Evolutionary conservation across 2,329 filamentous ascomycete species (phyloP).

Genomic region (Phyllachora maydis): DNA sequence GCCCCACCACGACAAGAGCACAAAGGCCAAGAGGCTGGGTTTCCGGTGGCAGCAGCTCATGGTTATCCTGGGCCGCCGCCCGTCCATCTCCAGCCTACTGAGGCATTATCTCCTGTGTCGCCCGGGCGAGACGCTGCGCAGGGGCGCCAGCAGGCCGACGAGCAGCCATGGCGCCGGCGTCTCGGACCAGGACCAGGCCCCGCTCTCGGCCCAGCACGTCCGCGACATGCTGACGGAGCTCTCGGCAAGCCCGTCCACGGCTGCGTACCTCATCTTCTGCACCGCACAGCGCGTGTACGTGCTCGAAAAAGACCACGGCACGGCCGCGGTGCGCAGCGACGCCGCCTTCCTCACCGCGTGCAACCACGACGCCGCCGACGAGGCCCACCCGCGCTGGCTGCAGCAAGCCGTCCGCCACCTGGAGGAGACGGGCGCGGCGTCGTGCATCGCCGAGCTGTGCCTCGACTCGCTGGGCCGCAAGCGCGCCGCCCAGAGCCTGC

Average conservation of each 20-base stretch:
- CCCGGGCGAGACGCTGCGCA: background rate
- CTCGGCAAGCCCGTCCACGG: slow-evolving; percentile 6
- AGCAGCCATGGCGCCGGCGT: too few species aligned
- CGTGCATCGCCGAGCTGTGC: slow-evolving; percentile 8
- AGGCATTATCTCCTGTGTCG: slow-evolving; percentile 5
- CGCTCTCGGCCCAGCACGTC: background rate
- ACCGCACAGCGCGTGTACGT: slow-evolving; percentile 7
- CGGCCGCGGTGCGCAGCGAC: slow-evolving; percentile 5
- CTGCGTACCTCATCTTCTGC: slow-evolving; percentile 12
- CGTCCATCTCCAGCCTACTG: slow-evolving; percentile 8
- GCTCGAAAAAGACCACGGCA: slow-evolving; percentile 10
- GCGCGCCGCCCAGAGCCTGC: too few species aligned
- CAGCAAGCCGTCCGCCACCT: slow-evolving; percentile 2
- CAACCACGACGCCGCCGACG: slow-evolving; percentile 10
- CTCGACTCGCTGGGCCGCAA: slow-evolving; percentile 8
- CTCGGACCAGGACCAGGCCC: too few species aligned
- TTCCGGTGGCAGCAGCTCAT: slow-evolving; percentile 10
- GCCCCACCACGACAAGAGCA: slow-evolving; percentile 10
- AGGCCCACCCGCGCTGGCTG: slow-evolving; percentile 5
- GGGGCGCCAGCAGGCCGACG: too few species aligned
- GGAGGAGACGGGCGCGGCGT: slow-evolving; percentile 1
- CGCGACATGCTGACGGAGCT: slow-evolving; percentile 4
- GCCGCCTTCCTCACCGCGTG: slow-evolving; percentile 8
- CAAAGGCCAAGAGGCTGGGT: slow-evolving; percentile 2
- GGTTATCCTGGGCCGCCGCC: slow-evolving; percentile 6